Evolutionary conservation across 129 eudicot genomes (phyloP), one percentile per base, ranked within the genome.

Genomic region (Arctium lappa): DNA sequence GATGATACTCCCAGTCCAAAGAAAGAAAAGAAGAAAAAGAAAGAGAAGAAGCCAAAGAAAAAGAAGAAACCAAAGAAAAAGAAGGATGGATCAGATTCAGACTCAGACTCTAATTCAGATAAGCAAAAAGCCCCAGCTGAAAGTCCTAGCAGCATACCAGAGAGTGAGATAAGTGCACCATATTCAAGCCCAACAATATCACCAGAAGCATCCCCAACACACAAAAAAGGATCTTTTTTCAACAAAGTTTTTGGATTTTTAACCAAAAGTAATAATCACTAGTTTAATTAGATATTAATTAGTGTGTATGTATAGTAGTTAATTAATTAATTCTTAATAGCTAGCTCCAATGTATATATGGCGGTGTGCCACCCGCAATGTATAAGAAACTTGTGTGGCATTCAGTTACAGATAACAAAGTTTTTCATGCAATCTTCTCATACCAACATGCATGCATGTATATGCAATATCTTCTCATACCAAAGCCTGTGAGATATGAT

Each of bases 151-250:
- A 77, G 11, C 16, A 3, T 9, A 46, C 69, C 83, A 8, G 42
- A 65, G 71, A 84, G 80, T 33, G 84, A 79, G 48, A 84, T 84
- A 79, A 84, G 84, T 79, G 87, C 87, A 33, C 87, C 87, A 12
- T 40, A 32, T 15, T 79, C 75, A 79, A 62, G 34, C 36, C 84
- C 71, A 38, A 27, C 44, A 6, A n/a, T 6, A 34, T 33, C 80
- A 38, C 87, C 80, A 16, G 80, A 79, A 79, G 84, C 68, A 84
- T 73, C 80, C 70, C 87, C 39, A 46, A 33, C 36, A 30, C 36
- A 30, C 80, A 66, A n/a, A 84, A 62, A 29, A 31, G 46, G 33
- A 66, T 65, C 84, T 65, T 40, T 74, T 33, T 37, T 79, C 10
- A 68, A 46, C 4, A 73, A 13, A 27, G 22, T 42, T 44, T 65